Conservation (phyloP, 2,329 filamentous ascomycete species). For the Helotiales sp. region DNA sequence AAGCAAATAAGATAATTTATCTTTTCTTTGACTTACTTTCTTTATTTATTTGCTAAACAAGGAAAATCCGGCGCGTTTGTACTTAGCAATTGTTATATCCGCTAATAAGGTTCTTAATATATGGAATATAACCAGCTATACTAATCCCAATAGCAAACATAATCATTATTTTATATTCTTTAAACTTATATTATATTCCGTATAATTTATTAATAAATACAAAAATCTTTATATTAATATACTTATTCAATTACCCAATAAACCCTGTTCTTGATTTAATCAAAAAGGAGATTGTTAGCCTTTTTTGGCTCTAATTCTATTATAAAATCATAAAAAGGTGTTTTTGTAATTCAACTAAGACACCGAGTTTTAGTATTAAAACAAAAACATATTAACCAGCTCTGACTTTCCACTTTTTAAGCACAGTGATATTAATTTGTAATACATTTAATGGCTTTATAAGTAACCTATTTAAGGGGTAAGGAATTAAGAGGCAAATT, state of each 20-base stretch:
- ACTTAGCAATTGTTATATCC: conserved; percentile 31
- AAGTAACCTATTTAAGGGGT: neutral
- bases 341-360: conserved; percentile 15
- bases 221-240: conserved; percentile 3
- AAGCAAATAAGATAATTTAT: neutral
- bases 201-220: conserved; percentile 25
- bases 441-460: conserved; percentile 15
- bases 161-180: conserved; percentile 23
- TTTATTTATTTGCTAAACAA: conserved; percentile 28
- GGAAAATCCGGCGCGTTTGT: conserved; percentile 20
- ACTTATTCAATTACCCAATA: conserved; percentile 6
- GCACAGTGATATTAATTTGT: conserved; percentile 23
- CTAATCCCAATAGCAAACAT: conserved; percentile 29
- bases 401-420: conserved; percentile 22
- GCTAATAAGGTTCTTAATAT: conserved; percentile 29
- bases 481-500: conserved; percentile 11
- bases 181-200: conserved; percentile 16
- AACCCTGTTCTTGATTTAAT: conserved; percentile 27
- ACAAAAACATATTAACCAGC: conserved; percentile 28
- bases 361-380: conserved; percentile 21
- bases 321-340: conserved; percentile 30
- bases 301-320: conserved; percentile 22
- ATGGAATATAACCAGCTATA: conserved; percentile 29
- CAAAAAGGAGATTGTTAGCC: conserved; percentile 25
- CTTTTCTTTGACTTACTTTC: conserved; percentile 17